These are phyloP conservation scores for Termitomyces sp. DNA, from an alignment of 768 basidiomycete species.

Conservation along the genomic window DNA sequence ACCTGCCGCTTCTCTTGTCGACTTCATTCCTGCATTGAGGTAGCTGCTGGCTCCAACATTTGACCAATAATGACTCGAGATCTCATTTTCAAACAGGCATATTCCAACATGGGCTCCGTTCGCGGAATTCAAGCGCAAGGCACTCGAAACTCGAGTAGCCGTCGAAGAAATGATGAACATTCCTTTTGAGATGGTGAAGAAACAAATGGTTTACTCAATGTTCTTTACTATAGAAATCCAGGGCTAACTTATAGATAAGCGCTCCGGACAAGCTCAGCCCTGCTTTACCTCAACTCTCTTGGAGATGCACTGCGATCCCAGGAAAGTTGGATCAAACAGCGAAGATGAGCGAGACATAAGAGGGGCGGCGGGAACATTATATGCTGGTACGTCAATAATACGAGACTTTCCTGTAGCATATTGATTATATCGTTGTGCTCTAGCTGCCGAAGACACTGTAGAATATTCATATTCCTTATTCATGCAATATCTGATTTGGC, in stretches of 20 bases:
- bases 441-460: conserved; percentile 41
- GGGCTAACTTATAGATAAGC: conserved; percentile 24
- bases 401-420: not conserved
- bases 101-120: conserved; percentile 51
- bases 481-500: not conserved
- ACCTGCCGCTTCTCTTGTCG: conserved; percentile 44
- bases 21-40: conserved; percentile 47
- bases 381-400: conserved; percentile 34
- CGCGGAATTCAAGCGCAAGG: conserved; percentile 43
- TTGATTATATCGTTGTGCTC: not conserved
- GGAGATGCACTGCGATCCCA: conserved; percentile 33
- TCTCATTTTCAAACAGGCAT: conserved; percentile 27
- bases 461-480: conserved; percentile 1
- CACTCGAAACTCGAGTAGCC: conserved; percentile 37
- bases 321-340: conserved; percentile 28
- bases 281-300: conserved; percentile 46
- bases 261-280: conserved; percentile 37
- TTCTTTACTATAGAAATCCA: conserved; percentile 2
- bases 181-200: conserved; percentile 49
- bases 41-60: conserved; percentile 12
- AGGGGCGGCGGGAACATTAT: conserved; percentile 53
- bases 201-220: conserved; percentile 36
- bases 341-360: conserved; percentile 54
- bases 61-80: not conserved
- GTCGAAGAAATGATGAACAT: conserved; percentile 48